A percentile compares a stretch with the other conserved stretches of the same genome.
phyloP scores from a whole-genome alignment of 2,329 filamentous ascomycete genomes.

The Paecilomyces niveus region DNA sequence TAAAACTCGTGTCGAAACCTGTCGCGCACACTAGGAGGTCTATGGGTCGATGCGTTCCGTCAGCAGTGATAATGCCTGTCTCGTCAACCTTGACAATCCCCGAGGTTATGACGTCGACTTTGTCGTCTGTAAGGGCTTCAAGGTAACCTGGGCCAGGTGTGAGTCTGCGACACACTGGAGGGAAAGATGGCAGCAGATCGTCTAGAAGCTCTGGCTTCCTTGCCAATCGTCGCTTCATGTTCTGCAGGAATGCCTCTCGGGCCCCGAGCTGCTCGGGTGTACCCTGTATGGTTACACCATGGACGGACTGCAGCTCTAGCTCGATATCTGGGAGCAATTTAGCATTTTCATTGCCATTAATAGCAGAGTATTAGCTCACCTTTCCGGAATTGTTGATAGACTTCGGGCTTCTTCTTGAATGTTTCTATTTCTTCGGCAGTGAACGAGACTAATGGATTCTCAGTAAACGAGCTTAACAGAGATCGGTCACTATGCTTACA shows the following conservation, averaged over 20 bases:
- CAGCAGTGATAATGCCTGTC: constrained; percentile 23
- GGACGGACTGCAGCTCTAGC: constrained; percentile 23
- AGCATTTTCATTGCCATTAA: not conserved
- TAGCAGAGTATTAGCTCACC: constrained; percentile 10
- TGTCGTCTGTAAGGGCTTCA: constrained; percentile 54
- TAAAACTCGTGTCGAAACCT: constrained; percentile 30
- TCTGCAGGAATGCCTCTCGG: constrained; percentile 16
- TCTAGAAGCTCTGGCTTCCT: constrained; percentile 28
- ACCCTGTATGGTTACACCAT: constrained; percentile 20
- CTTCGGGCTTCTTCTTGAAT: constrained; percentile 23
- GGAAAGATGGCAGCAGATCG: constrained; percentile 34
- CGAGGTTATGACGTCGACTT: constrained; percentile 53
- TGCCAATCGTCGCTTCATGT: constrained; percentile 26
- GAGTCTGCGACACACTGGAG: constrained; percentile 36
- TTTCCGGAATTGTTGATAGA: constrained; percentile 28
- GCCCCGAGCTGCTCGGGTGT: constrained; percentile 20
- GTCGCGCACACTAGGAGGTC: constrained; percentile 34
- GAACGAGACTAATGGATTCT: constrained; percentile 18
- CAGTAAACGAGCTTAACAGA: not conserved
- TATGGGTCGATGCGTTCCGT: constrained; percentile 24
- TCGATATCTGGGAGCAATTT: constrained; percentile 18
- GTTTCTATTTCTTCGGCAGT: constrained; percentile 22
- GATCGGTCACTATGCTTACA: constrained; percentile 12
- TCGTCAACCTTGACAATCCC: constrained; percentile 41
- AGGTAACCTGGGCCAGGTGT: constrained; percentile 45